Percentiles rank a stretch among this genome's conserved stretches.
Evolutionary conservation across 2,329 filamentous ascomycete species (phyloP).

Genomic region (Neophaeococcomyces aloes): DNA sequence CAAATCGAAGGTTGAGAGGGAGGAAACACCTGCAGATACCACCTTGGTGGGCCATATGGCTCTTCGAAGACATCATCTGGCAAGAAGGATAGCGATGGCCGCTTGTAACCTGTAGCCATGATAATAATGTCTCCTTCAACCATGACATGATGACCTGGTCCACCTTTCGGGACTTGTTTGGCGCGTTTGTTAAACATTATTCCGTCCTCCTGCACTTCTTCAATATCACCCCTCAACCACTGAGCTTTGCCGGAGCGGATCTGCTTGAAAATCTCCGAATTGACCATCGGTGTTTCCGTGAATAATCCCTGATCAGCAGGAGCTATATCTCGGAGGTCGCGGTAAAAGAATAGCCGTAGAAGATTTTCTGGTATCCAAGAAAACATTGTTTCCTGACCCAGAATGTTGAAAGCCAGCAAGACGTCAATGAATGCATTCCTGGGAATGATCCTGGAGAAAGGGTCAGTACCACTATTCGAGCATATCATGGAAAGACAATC

Average conservation of each 20-base stretch:
- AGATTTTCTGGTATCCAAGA: slow-evolving; percentile 70
- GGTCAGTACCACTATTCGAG: no score
- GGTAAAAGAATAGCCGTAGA: slow-evolving; percentile 69
- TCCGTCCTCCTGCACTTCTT: slow-evolving; percentile 52
- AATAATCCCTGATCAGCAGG: slow-evolving; percentile 63
- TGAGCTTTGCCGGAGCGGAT: slow-evolving; percentile 60
- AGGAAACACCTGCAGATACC: slow-evolving; percentile 82
- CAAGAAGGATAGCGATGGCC: slow-evolving; percentile 63
- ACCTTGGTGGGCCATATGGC: slow-evolving; percentile 69
- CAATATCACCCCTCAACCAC: slow-evolving; percentile 74
- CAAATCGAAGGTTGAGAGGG: slow-evolving; percentile 62
- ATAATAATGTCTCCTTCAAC: slow-evolving; percentile 67
- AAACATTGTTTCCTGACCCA: slow-evolving; percentile 63
- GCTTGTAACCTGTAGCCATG: slow-evolving; percentile 72
- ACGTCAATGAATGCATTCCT: slow-evolving; percentile 65
- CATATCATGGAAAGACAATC: no score
- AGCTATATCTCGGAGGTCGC: slow-evolving; percentile 63
- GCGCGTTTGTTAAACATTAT: slow-evolving; percentile 61
- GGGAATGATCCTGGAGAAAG: slow-evolving; percentile 86
- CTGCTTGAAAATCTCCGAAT: slow-evolving; percentile 66
- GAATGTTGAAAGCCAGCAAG: slow-evolving; percentile 65
- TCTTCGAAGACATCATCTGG: slow-evolving; percentile 61
- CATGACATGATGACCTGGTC: slow-evolving; percentile 55
- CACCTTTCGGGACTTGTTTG: slow-evolving; percentile 64
- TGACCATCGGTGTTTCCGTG: slow-evolving; percentile 78